Percentiles rank a stretch among this genome's conserved stretches.
phyloP scores from a whole-genome alignment of 176 grass and related monocot genomes.

The Olyra latifolia region DNA sequence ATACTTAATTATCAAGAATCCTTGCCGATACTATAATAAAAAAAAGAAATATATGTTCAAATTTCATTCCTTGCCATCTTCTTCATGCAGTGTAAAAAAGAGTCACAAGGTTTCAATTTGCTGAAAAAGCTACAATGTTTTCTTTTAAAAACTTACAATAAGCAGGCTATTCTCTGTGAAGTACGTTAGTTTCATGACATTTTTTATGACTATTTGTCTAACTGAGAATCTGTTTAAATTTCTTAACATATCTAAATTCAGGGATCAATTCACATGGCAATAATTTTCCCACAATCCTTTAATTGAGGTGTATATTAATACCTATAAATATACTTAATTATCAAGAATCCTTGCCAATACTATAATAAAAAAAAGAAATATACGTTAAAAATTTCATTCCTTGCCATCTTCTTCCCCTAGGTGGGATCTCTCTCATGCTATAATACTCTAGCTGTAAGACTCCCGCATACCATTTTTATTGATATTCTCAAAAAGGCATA shows the following conservation, averaged over 20 bases:
- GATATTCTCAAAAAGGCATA: not conserved
- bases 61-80: not conserved
- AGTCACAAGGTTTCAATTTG: not conserved
- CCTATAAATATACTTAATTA: too few relatives aligned
- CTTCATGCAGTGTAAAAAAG: not conserved
- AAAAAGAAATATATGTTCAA: not conserved
- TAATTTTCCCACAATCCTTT: not conserved
- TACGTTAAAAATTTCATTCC: too few relatives aligned
- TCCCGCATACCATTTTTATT: not conserved
- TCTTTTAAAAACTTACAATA: not conserved
- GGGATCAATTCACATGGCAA: not conserved
- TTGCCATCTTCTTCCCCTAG: not conserved
- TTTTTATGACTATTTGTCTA: not conserved
- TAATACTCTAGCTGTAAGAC: not conserved
- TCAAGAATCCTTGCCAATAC: too few relatives aligned
- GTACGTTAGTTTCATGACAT: not conserved
- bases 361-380: too few relatives aligned
- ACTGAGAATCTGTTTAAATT: not conserved
- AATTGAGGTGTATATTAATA: too few relatives aligned
- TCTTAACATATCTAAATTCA: conserved; percentile 6
- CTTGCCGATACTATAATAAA: too few relatives aligned
- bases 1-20: too few relatives aligned
- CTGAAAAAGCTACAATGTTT: not conserved
- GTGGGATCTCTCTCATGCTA: not conserved
- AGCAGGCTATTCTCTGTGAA: not conserved